A percentile compares a stretch with the other conserved stretches of the same genome.
phyloP scores from a whole-genome alignment of 208 protist genomes.

The Leishmania martiniquensis region DNA sequence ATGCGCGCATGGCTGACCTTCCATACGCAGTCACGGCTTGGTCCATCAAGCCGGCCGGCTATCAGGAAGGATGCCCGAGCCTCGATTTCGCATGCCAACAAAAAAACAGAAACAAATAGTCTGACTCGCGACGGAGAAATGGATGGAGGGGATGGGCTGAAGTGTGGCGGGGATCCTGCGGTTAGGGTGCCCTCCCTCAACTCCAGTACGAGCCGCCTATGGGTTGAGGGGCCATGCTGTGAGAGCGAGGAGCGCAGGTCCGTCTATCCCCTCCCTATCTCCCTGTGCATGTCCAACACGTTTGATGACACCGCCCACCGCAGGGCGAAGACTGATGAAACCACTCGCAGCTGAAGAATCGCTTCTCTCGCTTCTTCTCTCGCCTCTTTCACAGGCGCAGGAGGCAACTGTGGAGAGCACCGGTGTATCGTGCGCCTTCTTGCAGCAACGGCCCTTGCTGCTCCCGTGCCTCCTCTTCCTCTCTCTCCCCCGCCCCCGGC shows the following conservation, averaged over 20 bases:
- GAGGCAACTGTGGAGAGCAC: not conserved
- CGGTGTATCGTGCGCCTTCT: not conserved
- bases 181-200: not conserved
- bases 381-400: not conserved
- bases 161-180: not conserved
- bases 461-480: not conserved
- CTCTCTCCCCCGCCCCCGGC: no score
- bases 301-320: not conserved
- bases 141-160: not conserved
- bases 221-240: not conserved
- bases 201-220: no score
- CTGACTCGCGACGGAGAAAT: not conserved
- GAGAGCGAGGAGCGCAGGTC: not conserved
- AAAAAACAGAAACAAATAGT: not conserved
- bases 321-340: not conserved
- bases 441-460: not conserved
- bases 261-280: not conserved
- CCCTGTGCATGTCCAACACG: not conserved
- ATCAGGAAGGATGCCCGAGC: no score
- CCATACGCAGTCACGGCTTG: not conserved
- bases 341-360: not conserved
- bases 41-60: not conserved
- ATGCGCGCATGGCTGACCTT: not conserved
- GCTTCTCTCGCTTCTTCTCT: not conserved
- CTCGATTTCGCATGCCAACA: not conserved